Evolutionary conservation across 2,329 filamentous ascomycete genomes (phyloP), one percentile per base, ranked within the genome.

Genomic region (Sporothrix euskadiensis): DNA sequence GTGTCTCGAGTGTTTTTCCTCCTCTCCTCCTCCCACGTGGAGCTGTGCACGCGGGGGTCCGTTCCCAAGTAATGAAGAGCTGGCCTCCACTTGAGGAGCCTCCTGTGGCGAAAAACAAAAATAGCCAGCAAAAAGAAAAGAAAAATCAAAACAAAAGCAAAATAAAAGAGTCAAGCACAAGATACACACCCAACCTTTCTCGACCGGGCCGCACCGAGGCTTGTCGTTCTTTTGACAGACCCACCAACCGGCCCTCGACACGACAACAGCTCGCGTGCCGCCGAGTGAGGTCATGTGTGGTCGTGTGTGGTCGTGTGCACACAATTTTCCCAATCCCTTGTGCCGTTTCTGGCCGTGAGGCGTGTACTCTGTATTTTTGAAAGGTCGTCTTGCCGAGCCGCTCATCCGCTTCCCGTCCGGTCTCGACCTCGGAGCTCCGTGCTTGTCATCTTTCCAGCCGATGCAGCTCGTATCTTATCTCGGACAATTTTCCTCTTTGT

Each of bases 21-120:
- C 69, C 56, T 71, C 41, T 63, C 56, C 14, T 71, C 39, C 19
- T 61, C 69, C 69, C 69, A 71, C 69, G 69, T 71, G 69, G 35
- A 71, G 69, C 35, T 39, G 10, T 63, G 41, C 26, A 35, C 39
- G 41, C 39, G 3, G 76, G 72, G n/a, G 70, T 65, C 35, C 8
- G 47, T 52, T 52, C 6, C 44, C 49, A 61, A 19, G 35, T 10
- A n/a, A 22, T 19, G 19, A 3, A 54, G 22, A 26, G 32, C 19
- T 26, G 16, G 7, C 22, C 26, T 65, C 57, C 69, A 69, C 35
- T 52, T 68, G 68, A 57, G 32, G 54, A 35, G 72, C 54, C 49
- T 61, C 47, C 22, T 69, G 66, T 39, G 47, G 66, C 47, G 32
- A 69, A 69, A 56, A 41, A 19, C 39, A 35, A 57, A 39, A 57